Percentiles rank a stretch among this genome's conserved stretches.
Evolutionary conservation across 148 eudicot species (phyloP).

Genomic region (Pouteria glomerata): DNA sequence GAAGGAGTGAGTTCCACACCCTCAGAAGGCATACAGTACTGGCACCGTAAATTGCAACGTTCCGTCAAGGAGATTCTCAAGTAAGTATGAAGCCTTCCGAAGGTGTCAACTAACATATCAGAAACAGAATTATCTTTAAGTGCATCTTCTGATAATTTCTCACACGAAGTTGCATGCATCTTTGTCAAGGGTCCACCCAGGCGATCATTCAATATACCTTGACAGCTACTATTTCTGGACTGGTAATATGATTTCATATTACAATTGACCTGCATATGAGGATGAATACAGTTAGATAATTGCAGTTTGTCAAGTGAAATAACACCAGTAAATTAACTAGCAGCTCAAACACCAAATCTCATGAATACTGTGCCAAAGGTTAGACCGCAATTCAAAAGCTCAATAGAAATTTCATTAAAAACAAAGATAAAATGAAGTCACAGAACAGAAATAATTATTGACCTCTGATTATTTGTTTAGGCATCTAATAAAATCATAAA

Average conservation of each 20-base stretch:
- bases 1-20: conserved; percentile 85
- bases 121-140: conserved; percentile 44
- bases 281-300: conserved; percentile 5
- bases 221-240: conserved; percentile 15
- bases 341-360: neutral
- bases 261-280: conserved; percentile 30
- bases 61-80: conserved; percentile 88
- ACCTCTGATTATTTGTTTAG: neutral
- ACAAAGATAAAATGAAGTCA: neutral
- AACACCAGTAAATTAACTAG: neutral
- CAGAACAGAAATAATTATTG: neutral
- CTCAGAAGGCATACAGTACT: conserved; percentile 95
- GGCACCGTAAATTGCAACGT: conserved; percentile 95
- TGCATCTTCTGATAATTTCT: conserved; percentile 40
- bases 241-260: conserved; percentile 18
- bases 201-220: conserved; percentile 13
- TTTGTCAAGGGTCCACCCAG: conserved; percentile 23
- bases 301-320: neutral
- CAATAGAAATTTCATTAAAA: neutral
- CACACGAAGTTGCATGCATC: conserved; percentile 43
- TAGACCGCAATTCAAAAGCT: neutral
- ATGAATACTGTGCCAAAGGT: neutral
- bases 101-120: conserved; percentile 81
- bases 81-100: conserved; percentile 88
- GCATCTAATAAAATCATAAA: neutral